phyloP scores from a whole-genome alignment of 1,284 basidiomycete genomes.

The Filobasidium uniguttulatum region DNA sequence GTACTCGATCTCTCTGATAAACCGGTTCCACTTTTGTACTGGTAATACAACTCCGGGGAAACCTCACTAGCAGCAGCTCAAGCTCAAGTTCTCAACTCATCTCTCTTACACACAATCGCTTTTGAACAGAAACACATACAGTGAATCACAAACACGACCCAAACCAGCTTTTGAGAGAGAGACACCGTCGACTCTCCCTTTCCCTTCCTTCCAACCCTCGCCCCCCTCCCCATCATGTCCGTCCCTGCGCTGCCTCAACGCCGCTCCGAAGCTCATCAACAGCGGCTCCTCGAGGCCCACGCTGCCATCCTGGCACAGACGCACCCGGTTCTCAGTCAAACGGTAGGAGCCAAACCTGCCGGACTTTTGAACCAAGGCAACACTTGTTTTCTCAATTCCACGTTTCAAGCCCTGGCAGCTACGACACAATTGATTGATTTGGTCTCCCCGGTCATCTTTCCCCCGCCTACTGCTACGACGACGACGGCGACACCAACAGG shows the following conservation, averaged over 20 bases:
- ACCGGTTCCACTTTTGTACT: too few relatives aligned
- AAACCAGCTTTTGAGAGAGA: too few relatives aligned
- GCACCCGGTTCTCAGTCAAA: conserved; percentile 1
- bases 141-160: too few relatives aligned
- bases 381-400: conserved; percentile 86
- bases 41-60: too few relatives aligned
- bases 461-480: conserved; percentile 4
- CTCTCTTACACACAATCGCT: too few relatives aligned
- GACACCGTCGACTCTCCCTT: too few relatives aligned
- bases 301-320: conserved; percentile 8
- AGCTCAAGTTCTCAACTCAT: too few relatives aligned
- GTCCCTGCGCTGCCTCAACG: conserved; percentile 6
- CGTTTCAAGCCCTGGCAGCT: conserved; percentile 48
- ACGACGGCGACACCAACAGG: conserved; percentile 27
- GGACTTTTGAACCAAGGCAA: conserved; percentile 76
- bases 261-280: conserved; percentile 11
- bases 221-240: conserved; percentile 3
- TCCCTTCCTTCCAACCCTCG: too few relatives aligned
- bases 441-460: conserved; percentile 39
- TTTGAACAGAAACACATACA: too few relatives aligned
- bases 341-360: conserved; percentile 22
- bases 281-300: conserved; percentile 10
- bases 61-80: too few relatives aligned
- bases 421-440: conserved; percentile 40
- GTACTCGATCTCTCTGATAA: too few relatives aligned